Evolutionary conservation across 2,329 filamentous ascomycete species (phyloP).

Genomic region (Colletotrichum lindemuthianum): DNA sequence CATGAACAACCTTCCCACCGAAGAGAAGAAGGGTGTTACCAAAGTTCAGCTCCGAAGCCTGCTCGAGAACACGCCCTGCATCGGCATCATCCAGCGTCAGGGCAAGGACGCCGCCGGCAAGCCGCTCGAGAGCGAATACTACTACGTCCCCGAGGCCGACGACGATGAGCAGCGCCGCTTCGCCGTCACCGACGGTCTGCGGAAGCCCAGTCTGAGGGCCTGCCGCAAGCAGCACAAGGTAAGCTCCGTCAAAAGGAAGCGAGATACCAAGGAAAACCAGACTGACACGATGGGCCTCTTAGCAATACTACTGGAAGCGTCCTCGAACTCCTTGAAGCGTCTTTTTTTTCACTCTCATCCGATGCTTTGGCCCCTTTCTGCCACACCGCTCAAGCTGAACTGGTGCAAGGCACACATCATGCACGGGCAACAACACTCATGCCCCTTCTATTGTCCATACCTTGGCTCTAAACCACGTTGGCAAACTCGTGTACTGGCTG

Average conservation of each 20-base stretch:
- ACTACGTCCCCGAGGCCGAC: conserved; percentile 92
- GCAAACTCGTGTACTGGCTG: conserved; percentile 31
- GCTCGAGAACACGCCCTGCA: conserved; percentile 78
- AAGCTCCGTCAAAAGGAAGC: conserved; percentile 45
- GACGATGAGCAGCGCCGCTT: conserved; percentile 80
- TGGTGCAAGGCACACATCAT: background rate
- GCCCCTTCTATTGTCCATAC: conserved; percentile 29
- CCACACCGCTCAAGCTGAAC: conserved; percentile 18
- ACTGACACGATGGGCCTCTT: conserved; percentile 36
- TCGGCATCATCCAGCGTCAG: conserved; percentile 88
- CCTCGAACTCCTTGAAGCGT: conserved; percentile 65
- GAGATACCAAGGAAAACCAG: background rate
- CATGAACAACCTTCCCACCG: conserved; percentile 81
- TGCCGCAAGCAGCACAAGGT: conserved; percentile 99
- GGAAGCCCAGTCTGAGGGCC: conserved; percentile 87
- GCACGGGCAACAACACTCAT: conserved; percentile 7
- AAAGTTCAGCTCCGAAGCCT: conserved; percentile 74
- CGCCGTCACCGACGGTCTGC: conserved; percentile 84
- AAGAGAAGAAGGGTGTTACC: conserved; percentile 68
- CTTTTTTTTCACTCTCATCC: conserved; percentile 1
- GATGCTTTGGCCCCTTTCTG: conserved; percentile 12
- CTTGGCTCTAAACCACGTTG: conserved; percentile 25
- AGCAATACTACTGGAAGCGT: conserved; percentile 79
- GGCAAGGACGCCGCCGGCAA: conserved; percentile 98
- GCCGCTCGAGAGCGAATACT: conserved; percentile 93